Base-by-base conservation (phyloP, 768 basidiomycete species). In the Basidioascus undulatus region DNA sequence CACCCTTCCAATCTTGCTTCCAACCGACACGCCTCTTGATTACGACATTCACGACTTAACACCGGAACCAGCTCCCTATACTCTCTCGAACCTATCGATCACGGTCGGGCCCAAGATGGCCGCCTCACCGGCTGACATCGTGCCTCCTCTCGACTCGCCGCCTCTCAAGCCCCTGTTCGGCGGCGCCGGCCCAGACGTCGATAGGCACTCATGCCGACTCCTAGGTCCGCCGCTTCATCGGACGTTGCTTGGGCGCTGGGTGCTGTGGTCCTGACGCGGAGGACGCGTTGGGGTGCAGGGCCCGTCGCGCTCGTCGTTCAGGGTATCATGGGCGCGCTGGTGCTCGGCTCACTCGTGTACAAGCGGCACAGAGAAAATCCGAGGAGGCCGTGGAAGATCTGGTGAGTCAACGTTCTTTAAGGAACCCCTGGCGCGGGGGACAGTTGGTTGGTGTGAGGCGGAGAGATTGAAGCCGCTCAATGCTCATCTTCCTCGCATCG, bases 331-430 rank as follows among this genome's bases (percentile, higher is more conserved):
- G 89, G 84, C n/a, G 57, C 84, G 15, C 60, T 94, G 24, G 86
- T 89, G n/a, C 66, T 94, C 25, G 63, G 73, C 15, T 83, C 82
- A 3, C 64, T 94, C 35, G 68, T 94, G 5, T 73, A 74, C 53
- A 96, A 96, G 56, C 66, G 89, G 42, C 78, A 87, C 42, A 64
- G 79, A 49, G 89, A 96, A 61, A 63, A 66, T 21, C 74, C 73
- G 13, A 81, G 74, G 55, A 70, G 89, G 23, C 78, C 74, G 16
- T 96, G 89, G 89, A 65, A 68, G 50, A 89, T 92, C 61, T 96
- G 89, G 83, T 77, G 49, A 44, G 70, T 47, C 3, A 43, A 26
- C 38, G 26, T 35, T 3, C 25, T 16, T 20, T 30, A 39, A 10
- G 21, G 37, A 26, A 20, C 6, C 11, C 30, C 11, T 4, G n/a